Conservation (phyloP, 805 yeast genomes). For the Candida nonsorbophila region DNA sequence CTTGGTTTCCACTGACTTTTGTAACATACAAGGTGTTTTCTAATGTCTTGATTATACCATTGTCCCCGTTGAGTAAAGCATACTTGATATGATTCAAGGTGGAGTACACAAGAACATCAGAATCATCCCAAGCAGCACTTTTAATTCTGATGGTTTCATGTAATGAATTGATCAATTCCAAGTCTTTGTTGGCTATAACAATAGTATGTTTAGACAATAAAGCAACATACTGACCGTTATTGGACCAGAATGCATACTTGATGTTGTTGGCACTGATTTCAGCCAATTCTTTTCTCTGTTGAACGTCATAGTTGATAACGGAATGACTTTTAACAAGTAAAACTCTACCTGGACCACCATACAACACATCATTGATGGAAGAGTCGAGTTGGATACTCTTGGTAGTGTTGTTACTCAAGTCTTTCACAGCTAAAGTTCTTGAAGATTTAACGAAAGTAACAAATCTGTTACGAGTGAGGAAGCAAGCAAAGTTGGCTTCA, state of each 20-base stretch:
- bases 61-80: constrained; percentile 88
- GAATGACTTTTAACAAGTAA: constrained; percentile 66
- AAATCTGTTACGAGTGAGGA: constrained; percentile 92
- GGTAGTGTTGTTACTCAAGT: constrained; percentile 74
- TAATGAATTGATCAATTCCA: constrained; percentile 75
- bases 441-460: constrained; percentile 66
- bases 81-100: constrained; percentile 95
- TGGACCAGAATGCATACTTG: constrained; percentile 86
- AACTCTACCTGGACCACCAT: constrained; percentile 80
- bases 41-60: constrained; percentile 88
- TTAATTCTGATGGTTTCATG: constrained; percentile 96
- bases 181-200: constrained; percentile 74
- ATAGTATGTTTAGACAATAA: constrained; percentile 88
- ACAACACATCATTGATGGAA: constrained; percentile 64
- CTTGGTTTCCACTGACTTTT: constrained; percentile 61
- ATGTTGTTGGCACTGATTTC: constrained; percentile 70
- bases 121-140: constrained; percentile 96
- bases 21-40: constrained; percentile 82
- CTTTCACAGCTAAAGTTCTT: constrained; percentile 75
- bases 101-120: constrained; percentile 85
- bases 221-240: constrained; percentile 83
- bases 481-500: constrained; percentile 77
- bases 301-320: constrained; percentile 85
- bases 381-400: constrained; percentile 70
- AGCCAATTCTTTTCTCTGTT: constrained; percentile 75